Conservation (phyloP, 345 rosid genomes). For the Gynandropsis gynandra region DNA sequence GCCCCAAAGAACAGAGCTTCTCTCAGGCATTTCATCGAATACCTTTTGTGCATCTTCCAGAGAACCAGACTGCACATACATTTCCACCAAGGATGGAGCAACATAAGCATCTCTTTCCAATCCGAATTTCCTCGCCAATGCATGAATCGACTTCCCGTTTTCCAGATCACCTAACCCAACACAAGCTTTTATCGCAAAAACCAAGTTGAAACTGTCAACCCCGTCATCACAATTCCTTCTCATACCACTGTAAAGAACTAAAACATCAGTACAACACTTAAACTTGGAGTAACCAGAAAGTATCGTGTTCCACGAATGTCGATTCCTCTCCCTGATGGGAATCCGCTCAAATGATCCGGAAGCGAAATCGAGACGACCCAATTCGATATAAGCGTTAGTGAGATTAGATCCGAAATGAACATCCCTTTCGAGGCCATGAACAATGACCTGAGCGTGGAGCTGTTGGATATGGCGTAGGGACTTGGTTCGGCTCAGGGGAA, state of each 20-base stretch:
- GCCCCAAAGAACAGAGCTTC: constrained; percentile 50
- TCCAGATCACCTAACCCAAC: constrained; percentile 18
- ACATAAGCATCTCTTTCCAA: constrained; percentile 35
- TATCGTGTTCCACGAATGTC: constrained; percentile 34
- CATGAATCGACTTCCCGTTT: constrained; percentile 30
- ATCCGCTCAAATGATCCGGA: constrained; percentile 26
- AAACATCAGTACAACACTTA: constrained; percentile 20
- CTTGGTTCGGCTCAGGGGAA: constrained; percentile 25
- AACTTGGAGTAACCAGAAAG: constrained; percentile 33
- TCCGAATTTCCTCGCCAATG: constrained; percentile 32
- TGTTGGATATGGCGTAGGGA: constrained; percentile 29
- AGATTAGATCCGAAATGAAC: constrained; percentile 29
- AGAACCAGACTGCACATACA: constrained; percentile 32
- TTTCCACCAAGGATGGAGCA: constrained; percentile 38
- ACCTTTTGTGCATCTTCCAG: constrained; percentile 36
- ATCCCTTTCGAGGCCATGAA: constrained; percentile 24
- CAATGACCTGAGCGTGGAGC: constrained; percentile 26
- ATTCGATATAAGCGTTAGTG: constrained; percentile 31
- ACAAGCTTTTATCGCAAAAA: constrained; percentile 41
- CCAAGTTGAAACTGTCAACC: constrained; percentile 43
- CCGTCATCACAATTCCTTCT: constrained; percentile 25
- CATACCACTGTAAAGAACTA: constrained; percentile 29
- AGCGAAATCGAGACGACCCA: constrained; percentile 30
- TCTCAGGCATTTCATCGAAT: constrained; percentile 46
- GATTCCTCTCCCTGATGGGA: constrained; percentile 19